phyloP scores from a whole-genome alignment of 164 flowering plant genomes.

The Vitis rupestris region DNA sequence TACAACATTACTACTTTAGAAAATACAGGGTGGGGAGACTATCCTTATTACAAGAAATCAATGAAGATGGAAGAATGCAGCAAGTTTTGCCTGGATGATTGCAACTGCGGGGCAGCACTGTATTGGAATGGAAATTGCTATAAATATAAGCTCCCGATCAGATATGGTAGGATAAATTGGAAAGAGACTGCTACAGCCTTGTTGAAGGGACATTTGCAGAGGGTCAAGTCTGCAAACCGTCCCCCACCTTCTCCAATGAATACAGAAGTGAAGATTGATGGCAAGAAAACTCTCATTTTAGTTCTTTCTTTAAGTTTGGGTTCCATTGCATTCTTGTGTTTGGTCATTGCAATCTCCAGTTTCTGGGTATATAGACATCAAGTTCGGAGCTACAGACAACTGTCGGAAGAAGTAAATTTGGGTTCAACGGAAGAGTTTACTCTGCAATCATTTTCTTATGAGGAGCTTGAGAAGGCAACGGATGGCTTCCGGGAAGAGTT shows the following conservation, averaged over 20 bases:
- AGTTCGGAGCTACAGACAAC: background rate
- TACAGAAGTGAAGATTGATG: background rate
- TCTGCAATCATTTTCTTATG: background rate
- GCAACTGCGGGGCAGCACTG: conserved; percentile 14
- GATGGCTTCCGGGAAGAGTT: background rate
- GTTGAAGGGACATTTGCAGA: background rate
- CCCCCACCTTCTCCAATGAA: background rate
- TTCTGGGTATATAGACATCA: background rate
- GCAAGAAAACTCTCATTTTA: background rate
- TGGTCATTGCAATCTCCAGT: conserved; percentile 5
- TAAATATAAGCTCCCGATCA: conserved; percentile 12
- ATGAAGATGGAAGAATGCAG: conserved; percentile 3
- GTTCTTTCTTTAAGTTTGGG: conserved; percentile 9
- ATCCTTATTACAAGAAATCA: background rate
- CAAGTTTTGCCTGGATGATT: conserved; percentile 11
- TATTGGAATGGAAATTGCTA: background rate
- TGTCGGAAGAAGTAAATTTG: background rate
- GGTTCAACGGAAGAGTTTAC: background rate
- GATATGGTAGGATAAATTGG: background rate
- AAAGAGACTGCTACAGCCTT: background rate
- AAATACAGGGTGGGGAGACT: background rate
- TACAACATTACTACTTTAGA: background rate
- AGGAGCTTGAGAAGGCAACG: background rate
- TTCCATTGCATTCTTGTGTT: conserved; percentile 6
- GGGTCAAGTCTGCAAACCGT: background rate